These are phyloP conservation scores for Nicotiana noctiflora DNA, from an alignment of 257 asterid genomes.

Conservation along the genomic window DNA sequence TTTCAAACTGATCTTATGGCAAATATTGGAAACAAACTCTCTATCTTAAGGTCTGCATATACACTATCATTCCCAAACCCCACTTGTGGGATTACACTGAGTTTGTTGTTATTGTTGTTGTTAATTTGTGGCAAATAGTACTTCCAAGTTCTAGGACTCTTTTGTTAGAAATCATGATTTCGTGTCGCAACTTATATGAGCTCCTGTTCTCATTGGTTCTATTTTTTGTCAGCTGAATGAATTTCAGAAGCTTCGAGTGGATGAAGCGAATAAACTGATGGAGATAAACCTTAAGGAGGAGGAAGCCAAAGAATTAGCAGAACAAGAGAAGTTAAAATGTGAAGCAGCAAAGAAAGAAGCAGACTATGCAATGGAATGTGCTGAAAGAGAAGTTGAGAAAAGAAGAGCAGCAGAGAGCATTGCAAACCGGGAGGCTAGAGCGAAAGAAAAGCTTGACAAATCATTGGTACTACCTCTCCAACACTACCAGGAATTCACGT, in stretches of 20 bases:
- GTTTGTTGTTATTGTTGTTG: no score
- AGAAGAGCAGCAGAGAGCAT: slow-evolving; percentile 64
- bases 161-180: not conserved
- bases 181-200: not conserved
- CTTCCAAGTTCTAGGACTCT: not conserved
- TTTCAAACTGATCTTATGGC: not conserved
- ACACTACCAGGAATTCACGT: slow-evolving; percentile 55
- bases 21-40: no score
- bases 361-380: slow-evolving; percentile 43
- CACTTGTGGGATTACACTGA: not conserved
- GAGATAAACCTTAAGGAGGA: slow-evolving; percentile 55
- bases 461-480: slow-evolving; percentile 36
- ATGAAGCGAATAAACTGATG: slow-evolving; percentile 57
- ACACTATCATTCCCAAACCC: no score
- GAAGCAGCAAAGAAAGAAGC: slow-evolving; percentile 67
- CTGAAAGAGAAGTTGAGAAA: slow-evolving; percentile 57
- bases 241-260: slow-evolving; percentile 53
- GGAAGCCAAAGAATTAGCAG: slow-evolving; percentile 66
- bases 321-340: slow-evolving; percentile 45
- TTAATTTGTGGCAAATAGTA: not conserved
- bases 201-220: not conserved
- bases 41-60: no score
- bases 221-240: slow-evolving; percentile 43
- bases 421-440: slow-evolving; percentile 45
- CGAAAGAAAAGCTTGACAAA: slow-evolving; percentile 54